These are phyloP conservation scores for Nannizzia gypsea DNA, from an alignment of 2,329 filamentous ascomycete genomes.

Conservation along the genomic window DNA sequence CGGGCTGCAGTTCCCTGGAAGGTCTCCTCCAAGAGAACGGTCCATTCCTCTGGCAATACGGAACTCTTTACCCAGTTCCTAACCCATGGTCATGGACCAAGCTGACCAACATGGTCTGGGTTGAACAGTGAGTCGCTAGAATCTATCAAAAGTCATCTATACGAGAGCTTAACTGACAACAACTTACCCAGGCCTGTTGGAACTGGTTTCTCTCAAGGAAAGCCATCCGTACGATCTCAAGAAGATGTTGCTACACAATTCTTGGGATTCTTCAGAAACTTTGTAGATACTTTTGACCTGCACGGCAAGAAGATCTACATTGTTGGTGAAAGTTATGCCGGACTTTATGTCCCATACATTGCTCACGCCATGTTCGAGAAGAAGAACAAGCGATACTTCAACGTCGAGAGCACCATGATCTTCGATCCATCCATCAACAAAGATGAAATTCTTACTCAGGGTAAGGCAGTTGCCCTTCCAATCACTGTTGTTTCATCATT, in stretches of 20 bases:
- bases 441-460: conserved; percentile 39
- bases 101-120: conserved; percentile 65
- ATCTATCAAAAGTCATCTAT: background rate
- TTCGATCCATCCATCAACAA: conserved; percentile 57
- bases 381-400: conserved; percentile 54
- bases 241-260: conserved; percentile 61
- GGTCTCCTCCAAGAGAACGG: conserved; percentile 68
- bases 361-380: conserved; percentile 59
- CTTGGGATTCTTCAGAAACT: conserved; percentile 68
- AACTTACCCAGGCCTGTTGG: conserved; percentile 33
- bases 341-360: conserved; percentile 59
- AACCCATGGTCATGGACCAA: conserved; percentile 67
- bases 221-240: conserved; percentile 51
- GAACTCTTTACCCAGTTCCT: conserved; percentile 51
- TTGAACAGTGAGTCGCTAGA: conserved; percentile 47
- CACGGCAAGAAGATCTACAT: conserved; percentile 60
- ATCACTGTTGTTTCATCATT: background rate
- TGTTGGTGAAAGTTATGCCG: conserved; percentile 60
- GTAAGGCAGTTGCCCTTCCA: conserved; percentile 18
- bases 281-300: conserved; percentile 57
- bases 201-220: conserved; percentile 59
- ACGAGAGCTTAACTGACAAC: conserved; percentile 7
- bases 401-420: conserved; percentile 57
- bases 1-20: conserved; percentile 48
- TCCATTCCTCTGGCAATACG: conserved; percentile 56